A percentile compares a stretch with the other conserved stretches of the same genome.
phyloP scores from a whole-genome alignment of 2,329 filamentous ascomycete genomes.

The Ramichloridium luteum region DNA sequence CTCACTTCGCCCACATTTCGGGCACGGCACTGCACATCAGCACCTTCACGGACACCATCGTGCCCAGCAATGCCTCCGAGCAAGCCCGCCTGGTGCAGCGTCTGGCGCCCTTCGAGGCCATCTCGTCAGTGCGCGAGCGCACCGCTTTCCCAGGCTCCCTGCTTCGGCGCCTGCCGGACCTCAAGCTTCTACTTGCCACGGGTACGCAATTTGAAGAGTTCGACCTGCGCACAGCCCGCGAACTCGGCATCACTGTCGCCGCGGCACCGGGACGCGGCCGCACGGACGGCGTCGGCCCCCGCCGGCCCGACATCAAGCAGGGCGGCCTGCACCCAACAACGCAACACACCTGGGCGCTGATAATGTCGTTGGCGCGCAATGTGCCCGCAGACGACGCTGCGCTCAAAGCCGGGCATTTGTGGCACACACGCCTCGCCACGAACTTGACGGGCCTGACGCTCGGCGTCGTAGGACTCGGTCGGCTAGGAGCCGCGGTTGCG shows the following conservation, averaged over 20 bases:
- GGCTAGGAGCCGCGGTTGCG: slow-evolving; percentile 54
- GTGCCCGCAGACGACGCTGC: slow-evolving; percentile 54
- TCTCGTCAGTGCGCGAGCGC: slow-evolving; percentile 69
- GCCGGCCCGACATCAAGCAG: slow-evolving; percentile 9
- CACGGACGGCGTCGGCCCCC: slow-evolving; percentile 8
- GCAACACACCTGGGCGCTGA: slow-evolving; percentile 54
- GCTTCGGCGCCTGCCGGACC: slow-evolving; percentile 53
- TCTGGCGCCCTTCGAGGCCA: slow-evolving; percentile 55
- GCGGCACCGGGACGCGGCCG: slow-evolving; percentile 46
- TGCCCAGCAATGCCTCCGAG: slow-evolving; percentile 45
- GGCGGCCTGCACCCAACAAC: slow-evolving; percentile 45
- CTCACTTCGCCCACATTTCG: slow-evolving; percentile 13
- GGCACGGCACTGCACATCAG: slow-evolving; percentile 37
- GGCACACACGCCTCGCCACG: slow-evolving; percentile 56
- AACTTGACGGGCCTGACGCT: slow-evolving; percentile 56
- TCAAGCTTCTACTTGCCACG: slow-evolving; percentile 63
- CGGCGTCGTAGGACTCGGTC: slow-evolving; percentile 57
- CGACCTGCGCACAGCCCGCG: slow-evolving; percentile 48
- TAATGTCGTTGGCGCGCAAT: slow-evolving; percentile 54
- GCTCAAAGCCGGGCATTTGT: slow-evolving; percentile 42
- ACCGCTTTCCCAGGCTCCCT: slow-evolving; percentile 59
- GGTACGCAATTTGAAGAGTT: slow-evolving; percentile 55
- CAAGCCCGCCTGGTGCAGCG: slow-evolving; percentile 47
- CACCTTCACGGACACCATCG: slow-evolving; percentile 56
- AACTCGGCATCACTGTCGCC: slow-evolving; percentile 47